These are phyloP conservation scores for Sarocladiaceae sp. DNA, from an alignment of 2,329 filamentous ascomycete genomes.

Conservation along the genomic window DNA sequence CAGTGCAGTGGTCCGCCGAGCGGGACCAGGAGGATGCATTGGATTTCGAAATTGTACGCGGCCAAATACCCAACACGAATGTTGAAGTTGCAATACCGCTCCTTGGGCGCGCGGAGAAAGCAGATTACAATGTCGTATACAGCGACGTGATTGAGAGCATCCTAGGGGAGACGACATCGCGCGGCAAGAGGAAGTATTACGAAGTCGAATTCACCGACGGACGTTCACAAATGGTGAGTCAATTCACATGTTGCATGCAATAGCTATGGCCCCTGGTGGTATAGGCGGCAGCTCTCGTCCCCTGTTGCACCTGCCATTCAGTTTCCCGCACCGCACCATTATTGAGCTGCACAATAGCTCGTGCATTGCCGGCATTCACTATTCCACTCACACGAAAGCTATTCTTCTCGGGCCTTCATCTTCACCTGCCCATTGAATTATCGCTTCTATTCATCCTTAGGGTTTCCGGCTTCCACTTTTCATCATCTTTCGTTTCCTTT, in stretches of 20 bases:
- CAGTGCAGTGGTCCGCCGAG: too few species aligned
- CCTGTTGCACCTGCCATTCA: too few species aligned
- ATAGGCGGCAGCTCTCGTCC: too few species aligned
- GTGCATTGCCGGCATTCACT: background rate
- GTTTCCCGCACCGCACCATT: background rate
- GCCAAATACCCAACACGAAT: background rate
- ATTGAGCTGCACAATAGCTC: background rate
- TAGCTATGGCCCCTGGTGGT: too few species aligned
- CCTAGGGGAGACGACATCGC: slow-evolving; percentile 21
- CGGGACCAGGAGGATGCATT: too few species aligned
- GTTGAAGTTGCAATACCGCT: slow-evolving; percentile 27
- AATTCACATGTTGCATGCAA: background rate
- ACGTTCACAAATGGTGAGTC: slow-evolving; percentile 37
- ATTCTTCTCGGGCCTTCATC: background rate
- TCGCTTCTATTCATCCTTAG: too few species aligned
- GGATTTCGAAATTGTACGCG: background rate
- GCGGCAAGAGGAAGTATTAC: slow-evolving; percentile 23
- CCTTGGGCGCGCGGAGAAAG: slow-evolving; percentile 19
- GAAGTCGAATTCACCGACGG: slow-evolving; percentile 41
- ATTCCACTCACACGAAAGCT: background rate
- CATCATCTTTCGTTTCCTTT: background rate
- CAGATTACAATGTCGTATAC: slow-evolving; percentile 22
- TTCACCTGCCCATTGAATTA: too few species aligned
- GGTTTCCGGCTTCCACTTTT: background rate
- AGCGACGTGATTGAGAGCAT: slow-evolving; percentile 34